These are phyloP conservation scores for Aureobasidium uvarum DNA, from an alignment of 2,329 filamentous ascomycete genomes.

Conservation along the genomic window DNA sequence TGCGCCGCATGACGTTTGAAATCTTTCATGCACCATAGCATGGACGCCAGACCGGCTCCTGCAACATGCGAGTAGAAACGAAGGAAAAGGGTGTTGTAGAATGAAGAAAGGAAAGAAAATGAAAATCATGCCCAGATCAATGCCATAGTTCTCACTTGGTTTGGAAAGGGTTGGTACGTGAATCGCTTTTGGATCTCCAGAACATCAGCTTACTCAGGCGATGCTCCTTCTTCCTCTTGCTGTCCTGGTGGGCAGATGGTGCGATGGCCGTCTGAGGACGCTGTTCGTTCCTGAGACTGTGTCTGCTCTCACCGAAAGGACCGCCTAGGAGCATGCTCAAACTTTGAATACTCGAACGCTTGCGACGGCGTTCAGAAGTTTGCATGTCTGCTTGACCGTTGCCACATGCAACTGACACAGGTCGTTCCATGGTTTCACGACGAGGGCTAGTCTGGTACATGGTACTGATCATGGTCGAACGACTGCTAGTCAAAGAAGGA, in stretches of 20 bases:
- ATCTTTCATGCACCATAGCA: conserved; percentile 17
- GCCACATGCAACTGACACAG: conserved; percentile 16
- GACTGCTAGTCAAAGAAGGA: conserved; percentile 71
- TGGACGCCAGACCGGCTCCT: conserved; percentile 11
- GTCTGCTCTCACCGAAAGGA: conserved; percentile 66
- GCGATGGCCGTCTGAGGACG: conserved; percentile 49
- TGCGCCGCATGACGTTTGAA: conserved; percentile 18
- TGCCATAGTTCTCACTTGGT: conserved; percentile 9
- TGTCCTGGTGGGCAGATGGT: conserved; percentile 53
- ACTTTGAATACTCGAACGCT: conserved; percentile 73
- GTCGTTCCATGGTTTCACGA: conserved; percentile 34
- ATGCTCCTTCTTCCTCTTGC: conserved; percentile 64
- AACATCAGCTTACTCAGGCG: conserved; percentile 75
- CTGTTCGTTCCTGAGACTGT: conserved; percentile 69
- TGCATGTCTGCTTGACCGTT: conserved; percentile 25
- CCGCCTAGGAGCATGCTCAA: conserved; percentile 73
- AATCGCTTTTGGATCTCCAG: conserved; percentile 61
- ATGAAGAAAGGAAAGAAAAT: conserved; percentile 4
- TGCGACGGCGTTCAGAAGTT: conserved; percentile 57
- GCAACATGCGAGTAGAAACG: conserved; percentile 25
- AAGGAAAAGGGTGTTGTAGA: conserved; percentile 20
- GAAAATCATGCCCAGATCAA: conserved; percentile 1
- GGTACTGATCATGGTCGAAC: conserved; percentile 70
- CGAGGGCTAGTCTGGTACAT: conserved; percentile 53
- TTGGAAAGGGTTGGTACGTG: conserved; percentile 25